Evolutionary conservation across 2,329 filamentous ascomycete species (phyloP).

Genomic region (Bipolaris bicolor): DNA sequence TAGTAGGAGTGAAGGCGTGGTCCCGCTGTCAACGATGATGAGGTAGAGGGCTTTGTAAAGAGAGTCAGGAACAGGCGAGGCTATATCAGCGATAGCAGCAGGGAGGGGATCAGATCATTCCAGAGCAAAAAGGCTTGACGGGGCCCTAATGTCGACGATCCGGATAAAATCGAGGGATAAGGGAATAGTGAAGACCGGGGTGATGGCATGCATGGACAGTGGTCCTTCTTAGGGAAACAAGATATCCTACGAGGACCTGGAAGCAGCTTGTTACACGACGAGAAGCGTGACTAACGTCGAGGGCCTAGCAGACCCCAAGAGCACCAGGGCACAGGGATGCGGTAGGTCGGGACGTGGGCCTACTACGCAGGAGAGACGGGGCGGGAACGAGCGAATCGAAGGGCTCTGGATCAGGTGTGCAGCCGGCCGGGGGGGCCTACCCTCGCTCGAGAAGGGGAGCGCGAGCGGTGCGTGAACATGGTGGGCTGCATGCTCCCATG

Average conservation of each 20-base stretch:
- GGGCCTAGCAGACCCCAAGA: slow-evolving; percentile 43
- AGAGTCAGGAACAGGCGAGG: slow-evolving; percentile 44
- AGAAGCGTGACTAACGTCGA: slow-evolving; percentile 49
- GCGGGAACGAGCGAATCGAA: slow-evolving; percentile 45
- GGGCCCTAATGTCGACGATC: slow-evolving; percentile 48
- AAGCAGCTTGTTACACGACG: slow-evolving; percentile 48
- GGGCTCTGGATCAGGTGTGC: slow-evolving; percentile 46
- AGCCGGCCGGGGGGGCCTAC: slow-evolving; percentile 42
- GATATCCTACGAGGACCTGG: slow-evolving; percentile 48
- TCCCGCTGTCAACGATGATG: slow-evolving; percentile 36
- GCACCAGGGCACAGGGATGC: slow-evolving; percentile 45
- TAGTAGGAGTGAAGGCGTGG: slow-evolving; percentile 37
- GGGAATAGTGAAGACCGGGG: slow-evolving; percentile 39
- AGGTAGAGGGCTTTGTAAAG: slow-evolving; percentile 40
- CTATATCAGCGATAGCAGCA: slow-evolving; percentile 48
- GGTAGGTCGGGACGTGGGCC: slow-evolving; percentile 51
- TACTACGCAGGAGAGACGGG: slow-evolving; percentile 43
- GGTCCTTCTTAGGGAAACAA: slow-evolving; percentile 46
- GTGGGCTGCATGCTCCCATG: slow-evolving; percentile 38
- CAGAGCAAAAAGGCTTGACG: slow-evolving; percentile 47
- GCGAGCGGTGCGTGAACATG: slow-evolving; percentile 45
- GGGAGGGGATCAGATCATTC: slow-evolving; percentile 48
- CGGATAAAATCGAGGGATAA: slow-evolving; percentile 51
- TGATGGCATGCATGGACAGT: slow-evolving; percentile 46
- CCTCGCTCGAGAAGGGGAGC: slow-evolving; percentile 42